Base-by-base conservation (phyloP, 1,284 basidiomycete genomes). In the Bjerkandera adusta region DNA sequence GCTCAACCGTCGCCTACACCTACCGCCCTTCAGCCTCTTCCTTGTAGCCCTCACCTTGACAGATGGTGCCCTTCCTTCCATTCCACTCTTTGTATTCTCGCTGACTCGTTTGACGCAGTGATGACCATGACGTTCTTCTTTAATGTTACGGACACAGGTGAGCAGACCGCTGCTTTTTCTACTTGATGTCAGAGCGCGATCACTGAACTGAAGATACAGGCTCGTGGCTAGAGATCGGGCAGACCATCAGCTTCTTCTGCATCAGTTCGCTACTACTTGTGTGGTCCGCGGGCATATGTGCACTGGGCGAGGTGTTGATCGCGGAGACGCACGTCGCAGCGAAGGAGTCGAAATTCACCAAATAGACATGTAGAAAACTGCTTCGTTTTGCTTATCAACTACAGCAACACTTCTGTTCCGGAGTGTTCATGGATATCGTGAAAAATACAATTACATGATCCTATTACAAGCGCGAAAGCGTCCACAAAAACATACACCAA, bases 181-280 rank as follows among this genome's bases (percentile, higher is more conserved):
- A 5, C 7, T 18, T 18, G 13, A 7, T 36, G 34, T 24, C 6
- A 25, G 11, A 5, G 10, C 25, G 25, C 35, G 36, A 5, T 24
- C 36, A 38, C 20, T 30, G 21, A 20, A 25, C 45, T 34, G 21
- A 20, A 1, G 18, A 15, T n/a, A 34, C 25, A 75, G 85, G 86
- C 0, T 91, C 87, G 5, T 95, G 92, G 92, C 68, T 94, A 44
- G 89, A 94, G 61, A 94, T 93, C 47, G 92, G 92, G 4, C 88
- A 91, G 64, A 86, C 85, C 0, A 93, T 94, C 59, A 90, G 80
- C 45, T 92, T 92, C 67, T 94, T 93, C 65, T 88, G 86, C 57
- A 90, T 93, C 56, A 81, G 88, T 1, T 92, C 89, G 2, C 65
- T 92, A 36, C 68, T 94, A 42, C 72, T 90, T 41, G 73, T 90